Percentiles rank a stretch among this genome's conserved stretches.
These are phyloP conservation scores for Fermentozyma sake DNA, from an alignment of 1,139 yeast genomes.

Conservation along the genomic window DNA sequence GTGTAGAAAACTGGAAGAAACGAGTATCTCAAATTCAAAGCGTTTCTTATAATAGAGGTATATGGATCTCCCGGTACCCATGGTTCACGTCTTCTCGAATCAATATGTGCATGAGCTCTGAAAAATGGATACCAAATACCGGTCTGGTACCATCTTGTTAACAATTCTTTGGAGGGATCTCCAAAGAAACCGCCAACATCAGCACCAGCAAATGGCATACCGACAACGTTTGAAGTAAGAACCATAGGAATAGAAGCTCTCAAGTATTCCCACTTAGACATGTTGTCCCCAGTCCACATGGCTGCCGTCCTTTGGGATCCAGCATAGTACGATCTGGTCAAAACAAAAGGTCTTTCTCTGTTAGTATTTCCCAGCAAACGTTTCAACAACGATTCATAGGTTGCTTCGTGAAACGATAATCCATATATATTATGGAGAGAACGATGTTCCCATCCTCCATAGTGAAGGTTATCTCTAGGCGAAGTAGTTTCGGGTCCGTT, in stretches of 20 bases:
- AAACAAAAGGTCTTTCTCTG: constrained; percentile 75
- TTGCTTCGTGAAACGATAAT: constrained; percentile 71
- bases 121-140: constrained; percentile 96
- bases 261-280: constrained; percentile 87
- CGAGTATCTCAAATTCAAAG: constrained; percentile 68
- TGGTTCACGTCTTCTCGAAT: constrained; percentile 88
- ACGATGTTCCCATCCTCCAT: constrained; percentile 84
- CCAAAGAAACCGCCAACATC: constrained; percentile 98
- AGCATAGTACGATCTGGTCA: constrained; percentile 81
- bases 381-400: constrained; percentile 58
- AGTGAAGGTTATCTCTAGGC: constrained; percentile 75
- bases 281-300: constrained; percentile 97
- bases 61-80: constrained; percentile 79
- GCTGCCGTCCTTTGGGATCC: constrained; percentile 93
- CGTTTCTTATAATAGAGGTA: constrained; percentile 62
- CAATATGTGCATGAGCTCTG: constrained; percentile 95
- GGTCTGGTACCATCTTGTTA: constrained; percentile 92
- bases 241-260: constrained; percentile 82
- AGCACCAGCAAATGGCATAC: constrained; percentile 92
- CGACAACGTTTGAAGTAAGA: constrained; percentile 73
- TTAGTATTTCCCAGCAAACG: constrained; percentile 38
- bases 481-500: constrained; percentile 92
- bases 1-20: constrained; percentile 80
- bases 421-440: constrained; percentile 88
- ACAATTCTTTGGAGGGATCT: constrained; percentile 73